A percentile compares a stretch with the other conserved stretches of the same genome.
Conservation (phyloP, 768 basidiomycete species). For the Leccinum rimulosum region DNA sequence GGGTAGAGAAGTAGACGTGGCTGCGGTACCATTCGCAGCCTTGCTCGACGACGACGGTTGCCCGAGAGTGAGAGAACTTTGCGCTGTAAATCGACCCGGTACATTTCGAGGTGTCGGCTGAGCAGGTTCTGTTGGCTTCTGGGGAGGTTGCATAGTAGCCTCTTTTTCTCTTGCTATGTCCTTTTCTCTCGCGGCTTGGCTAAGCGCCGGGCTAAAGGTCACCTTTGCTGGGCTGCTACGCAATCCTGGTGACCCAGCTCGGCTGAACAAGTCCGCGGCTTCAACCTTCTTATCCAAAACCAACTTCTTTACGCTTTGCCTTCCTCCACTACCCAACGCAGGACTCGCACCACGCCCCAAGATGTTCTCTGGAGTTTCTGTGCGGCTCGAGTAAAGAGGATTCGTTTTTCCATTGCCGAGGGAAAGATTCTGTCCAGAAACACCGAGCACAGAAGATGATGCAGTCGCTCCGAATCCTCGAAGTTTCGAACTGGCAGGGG, state of each 20-base stretch:
- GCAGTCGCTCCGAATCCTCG: slow-evolving; percentile 61
- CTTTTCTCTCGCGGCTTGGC: slow-evolving; percentile 72
- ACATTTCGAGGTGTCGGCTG: slow-evolving; percentile 40
- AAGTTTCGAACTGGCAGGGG: slow-evolving; percentile 59
- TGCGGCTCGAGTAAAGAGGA: slow-evolving; percentile 51
- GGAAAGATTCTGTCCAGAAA: slow-evolving; percentile 36
- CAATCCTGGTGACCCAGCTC: slow-evolving; percentile 37
- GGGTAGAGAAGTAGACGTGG: slow-evolving; percentile 32
- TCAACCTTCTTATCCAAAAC: slow-evolving; percentile 84
- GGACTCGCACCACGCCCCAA: slow-evolving; percentile 56
- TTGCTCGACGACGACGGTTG: slow-evolving; percentile 27
- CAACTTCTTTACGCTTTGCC: slow-evolving; percentile 90
- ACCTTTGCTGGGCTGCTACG: slow-evolving; percentile 43
- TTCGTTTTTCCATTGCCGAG: slow-evolving; percentile 56
- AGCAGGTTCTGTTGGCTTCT: slow-evolving; percentile 17
- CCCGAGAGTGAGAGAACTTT: slow-evolving; percentile 31
- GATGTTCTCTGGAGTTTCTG: slow-evolving; percentile 61
- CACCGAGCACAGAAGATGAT: slow-evolving; percentile 35
- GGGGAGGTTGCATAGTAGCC: slow-evolving; percentile 20
- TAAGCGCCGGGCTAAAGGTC: slow-evolving; percentile 71
- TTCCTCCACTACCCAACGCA: slow-evolving; percentile 62
- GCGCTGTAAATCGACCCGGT: slow-evolving; percentile 41
- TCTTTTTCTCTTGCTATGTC: slow-evolving; percentile 49
- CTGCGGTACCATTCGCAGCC: slow-evolving; percentile 27
- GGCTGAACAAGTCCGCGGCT: slow-evolving; percentile 65